phyloP scores from a whole-genome alignment of 495 filamentous ascomycete genomes.

The Pyrenopolyporus hunteri region DNA sequence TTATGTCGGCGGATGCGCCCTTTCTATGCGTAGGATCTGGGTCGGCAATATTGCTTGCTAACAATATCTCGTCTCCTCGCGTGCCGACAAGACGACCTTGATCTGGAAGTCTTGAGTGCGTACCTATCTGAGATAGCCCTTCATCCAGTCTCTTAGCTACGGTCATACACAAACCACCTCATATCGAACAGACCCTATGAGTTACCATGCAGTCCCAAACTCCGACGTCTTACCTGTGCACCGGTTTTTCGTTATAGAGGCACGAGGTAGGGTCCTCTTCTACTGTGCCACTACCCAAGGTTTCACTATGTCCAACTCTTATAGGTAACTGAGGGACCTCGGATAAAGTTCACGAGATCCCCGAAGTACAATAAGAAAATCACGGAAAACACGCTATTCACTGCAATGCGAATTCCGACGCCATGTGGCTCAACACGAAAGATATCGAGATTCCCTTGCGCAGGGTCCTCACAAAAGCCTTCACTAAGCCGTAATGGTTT shows the following conservation, averaged over 20 bases:
- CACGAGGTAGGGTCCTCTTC: conserved; percentile 10
- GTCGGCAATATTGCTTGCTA: too few species aligned
- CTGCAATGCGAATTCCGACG: conserved; percentile 28
- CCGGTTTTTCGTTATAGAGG: conserved; percentile 19
- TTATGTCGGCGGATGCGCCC: conserved; percentile 13
- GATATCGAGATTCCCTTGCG: conserved; percentile 37
- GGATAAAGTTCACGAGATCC: conserved; percentile 26
- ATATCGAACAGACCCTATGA: conserved; percentile 25
- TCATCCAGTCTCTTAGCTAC: neutral
- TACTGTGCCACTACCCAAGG: conserved; percentile 40
- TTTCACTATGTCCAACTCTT: conserved; percentile 20
- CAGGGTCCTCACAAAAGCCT: conserved; percentile 33
- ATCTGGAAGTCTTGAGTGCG: neutral
- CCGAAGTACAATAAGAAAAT: conserved; percentile 14
- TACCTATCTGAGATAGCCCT: neutral
- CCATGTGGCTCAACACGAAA: conserved; percentile 34
- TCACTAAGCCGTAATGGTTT: neutral
- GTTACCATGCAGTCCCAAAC: conserved; percentile 33
- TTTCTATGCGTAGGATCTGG: conserved; percentile 15
- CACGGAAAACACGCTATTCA: conserved; percentile 26
- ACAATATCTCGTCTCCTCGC: too few species aligned
- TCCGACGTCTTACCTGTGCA: conserved; percentile 31
- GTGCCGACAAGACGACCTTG: too few species aligned
- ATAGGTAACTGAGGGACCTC: conserved; percentile 15
- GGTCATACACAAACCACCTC: conserved; percentile 9